A percentile compares a stretch with the other conserved stretches of the same genome.
These are phyloP conservation scores for Naganishia sp. DNA, from an alignment of 1,284 basidiomycete genomes.

Conservation along the genomic window DNA sequence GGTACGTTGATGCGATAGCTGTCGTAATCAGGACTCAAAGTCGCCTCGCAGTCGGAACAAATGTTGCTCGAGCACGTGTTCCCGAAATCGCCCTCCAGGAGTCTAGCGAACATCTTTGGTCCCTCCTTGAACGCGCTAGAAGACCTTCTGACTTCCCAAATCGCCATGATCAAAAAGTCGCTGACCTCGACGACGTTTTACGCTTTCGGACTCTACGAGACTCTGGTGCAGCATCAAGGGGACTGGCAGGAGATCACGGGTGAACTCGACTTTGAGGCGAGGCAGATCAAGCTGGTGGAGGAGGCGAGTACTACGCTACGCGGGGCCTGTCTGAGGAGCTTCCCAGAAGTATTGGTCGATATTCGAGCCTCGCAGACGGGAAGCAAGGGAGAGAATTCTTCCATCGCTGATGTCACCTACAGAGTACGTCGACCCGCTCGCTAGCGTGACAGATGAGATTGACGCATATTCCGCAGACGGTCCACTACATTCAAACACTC, in stretches of 20 bases:
- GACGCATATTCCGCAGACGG: constrained; percentile 34
- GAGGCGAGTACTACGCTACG: constrained; percentile 20
- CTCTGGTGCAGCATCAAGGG: constrained; percentile 38
- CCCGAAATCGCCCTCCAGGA: constrained; percentile 40
- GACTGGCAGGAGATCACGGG: constrained; percentile 41
- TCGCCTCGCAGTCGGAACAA: constrained; percentile 44
- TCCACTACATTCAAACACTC: constrained; percentile 50
- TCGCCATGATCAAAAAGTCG: constrained; percentile 45
- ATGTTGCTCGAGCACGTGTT: constrained; percentile 45
- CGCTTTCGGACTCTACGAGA: constrained; percentile 48
- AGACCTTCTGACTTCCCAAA: constrained; percentile 41
- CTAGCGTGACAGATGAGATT: background rate
- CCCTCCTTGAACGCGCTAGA: constrained; percentile 36
- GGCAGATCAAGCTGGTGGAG: constrained; percentile 4
- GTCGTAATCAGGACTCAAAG: background rate
- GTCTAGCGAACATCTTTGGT: constrained; percentile 41
- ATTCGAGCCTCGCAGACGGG: constrained; percentile 38
- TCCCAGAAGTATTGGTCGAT: constrained; percentile 52
- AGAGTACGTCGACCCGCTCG: constrained; percentile 28
- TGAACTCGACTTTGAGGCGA: constrained; percentile 37
- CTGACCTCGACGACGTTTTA: constrained; percentile 46
- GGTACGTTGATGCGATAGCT: constrained; percentile 37
- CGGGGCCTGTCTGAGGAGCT: constrained; percentile 41
- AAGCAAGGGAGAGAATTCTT: constrained; percentile 34
- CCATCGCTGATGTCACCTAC: constrained; percentile 46